Evolutionary conservation across 2,329 filamentous ascomycete genomes (phyloP).

Genomic region (Venturia oleaginea): DNA sequence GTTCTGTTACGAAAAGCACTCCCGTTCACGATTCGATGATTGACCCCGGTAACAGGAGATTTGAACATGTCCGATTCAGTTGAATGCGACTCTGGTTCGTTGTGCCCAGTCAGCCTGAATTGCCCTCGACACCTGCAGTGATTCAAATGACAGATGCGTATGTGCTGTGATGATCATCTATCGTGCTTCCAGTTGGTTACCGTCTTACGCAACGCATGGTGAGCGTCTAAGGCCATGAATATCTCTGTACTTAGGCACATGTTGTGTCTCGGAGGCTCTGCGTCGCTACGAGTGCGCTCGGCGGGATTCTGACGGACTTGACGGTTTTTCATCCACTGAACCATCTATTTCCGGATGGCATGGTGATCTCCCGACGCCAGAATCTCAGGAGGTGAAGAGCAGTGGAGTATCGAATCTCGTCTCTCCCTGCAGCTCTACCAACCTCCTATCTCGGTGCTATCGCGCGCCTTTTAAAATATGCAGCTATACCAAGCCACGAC

Average conservation of each 20-base stretch:
- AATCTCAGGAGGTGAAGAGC: not conserved
- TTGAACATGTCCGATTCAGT: not conserved
- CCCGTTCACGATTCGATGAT: not conserved
- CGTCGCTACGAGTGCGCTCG: not conserved
- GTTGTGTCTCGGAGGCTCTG: not conserved
- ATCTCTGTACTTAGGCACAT: not conserved
- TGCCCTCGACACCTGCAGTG: not conserved
- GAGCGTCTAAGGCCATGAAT: not conserved
- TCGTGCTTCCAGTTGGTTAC: not conserved
- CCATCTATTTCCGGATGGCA: not conserved
- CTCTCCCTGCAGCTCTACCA: not conserved
- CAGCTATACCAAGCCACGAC: not conserved
- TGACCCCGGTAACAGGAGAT: not conserved
- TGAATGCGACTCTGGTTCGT: not conserved
- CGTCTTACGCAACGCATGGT: not conserved
- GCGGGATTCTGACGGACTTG: not conserved
- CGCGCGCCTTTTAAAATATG: not conserved
- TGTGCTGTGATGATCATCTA: not conserved
- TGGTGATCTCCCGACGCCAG: conserved; percentile 4
- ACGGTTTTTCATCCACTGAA: not conserved
- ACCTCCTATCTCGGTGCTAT: not conserved
- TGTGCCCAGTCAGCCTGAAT: not conserved
- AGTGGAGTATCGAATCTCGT: not conserved
- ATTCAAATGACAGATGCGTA: not conserved
- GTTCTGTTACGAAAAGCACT: not conserved